Base-by-base conservation (phyloP, 2,329 filamentous ascomycete genomes). In the Fusarium sp. region DNA sequence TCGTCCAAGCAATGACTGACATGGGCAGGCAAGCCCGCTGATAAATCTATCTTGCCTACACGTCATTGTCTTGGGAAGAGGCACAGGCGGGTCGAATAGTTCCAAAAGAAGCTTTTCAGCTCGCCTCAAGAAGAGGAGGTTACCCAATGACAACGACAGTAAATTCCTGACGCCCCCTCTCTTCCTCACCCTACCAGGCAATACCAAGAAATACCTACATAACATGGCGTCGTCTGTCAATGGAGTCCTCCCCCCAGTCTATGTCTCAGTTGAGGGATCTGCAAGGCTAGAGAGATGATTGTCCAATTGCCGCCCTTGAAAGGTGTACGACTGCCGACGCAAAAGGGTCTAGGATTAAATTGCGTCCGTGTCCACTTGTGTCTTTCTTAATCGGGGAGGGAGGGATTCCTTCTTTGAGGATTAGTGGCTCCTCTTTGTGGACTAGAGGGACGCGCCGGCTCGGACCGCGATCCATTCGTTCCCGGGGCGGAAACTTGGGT, bases 51-150 rank as follows among this genome's bases (percentile, higher is more conserved):
- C n/a, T n/a, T n/a, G n/a, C 47, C 24, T 45, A 35, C 69, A 75
- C 72, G 62, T 75, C 72, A 75, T 63, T 62, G 47, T 69, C 38
- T 70, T 50, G 60, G 22, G 18, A 34, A 34, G 60, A 64, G 35
- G 22, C 62, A 34, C 24, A 57, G n/a, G 20, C 27, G 35, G 37
- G 38, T 31, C 27, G 29, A 18, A 29, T n/a, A 31, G 29, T 65
- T 65, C 72, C 72, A 40, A 75, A 74, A 63, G 47, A 56, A 64
- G 72, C 35, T 42, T 73, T 73, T 75, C 72, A 74, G 72, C 72
- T 74, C 56, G 64, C 64, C 56, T 42, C 64, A 24, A 40, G 20
- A 27, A 5, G 54, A 37, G 13, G 34, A 37, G 34, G 38, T 27
- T 20, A 45, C 22, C 61, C 60, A 62, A 62, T 62, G 13, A 18